Base-by-base conservation (phyloP, 2,329 filamentous ascomycete genomes). In the Karstenula rhodostoma region DNA sequence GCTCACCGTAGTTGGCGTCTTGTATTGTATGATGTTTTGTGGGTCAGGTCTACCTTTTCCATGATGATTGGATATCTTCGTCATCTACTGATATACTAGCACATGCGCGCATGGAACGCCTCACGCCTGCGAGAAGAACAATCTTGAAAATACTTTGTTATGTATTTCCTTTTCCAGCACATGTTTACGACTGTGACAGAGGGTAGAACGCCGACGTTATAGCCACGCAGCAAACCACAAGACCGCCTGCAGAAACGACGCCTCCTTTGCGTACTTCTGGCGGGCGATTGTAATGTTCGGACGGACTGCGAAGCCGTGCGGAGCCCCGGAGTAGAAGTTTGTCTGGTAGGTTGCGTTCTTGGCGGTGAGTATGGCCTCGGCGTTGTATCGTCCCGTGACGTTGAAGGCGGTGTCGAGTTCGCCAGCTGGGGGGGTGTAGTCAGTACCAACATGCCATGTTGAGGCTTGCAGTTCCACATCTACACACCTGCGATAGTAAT, bases 401-500 rank as follows among this genome's bases (percentile, higher is more conserved):
- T 63, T 66, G 37, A 66, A 67, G 8, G 59, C 46, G 6, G 5
- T 42, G 50, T 71, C 69, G 1, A 68, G 37, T 60, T 71, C 68
- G 67, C 52, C 48, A 13, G 51, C 51, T 54, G 9, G 8, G 4
- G 9, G 8, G 4, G 12, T 9, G 8, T 32, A 9, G 8, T 32
- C 8, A 19, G 10, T n/a, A 17, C n/a, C n/a, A n/a, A n/a, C n/a
- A 40, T 6, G 13, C 17, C 19, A 13, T 22, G 8, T 17, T 54
- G 4, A 44, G 25, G 23, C 8, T 13, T 1, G 17, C 5, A 23
- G 4, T 5, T 27, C 25, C 46, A 13, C 13, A 15, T 50, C 1
- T 43, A 29, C 37, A 25, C n/a, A 54, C 51, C 88, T 46, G 88
- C 83, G 69, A 93, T 91, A 56, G 88, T 88, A 5, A 92, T 78